Evolutionary conservation across 176 grass and related monocot species (phyloP), one percentile per base, ranked within the genome.

Genomic region (Ananas comosus): DNA sequence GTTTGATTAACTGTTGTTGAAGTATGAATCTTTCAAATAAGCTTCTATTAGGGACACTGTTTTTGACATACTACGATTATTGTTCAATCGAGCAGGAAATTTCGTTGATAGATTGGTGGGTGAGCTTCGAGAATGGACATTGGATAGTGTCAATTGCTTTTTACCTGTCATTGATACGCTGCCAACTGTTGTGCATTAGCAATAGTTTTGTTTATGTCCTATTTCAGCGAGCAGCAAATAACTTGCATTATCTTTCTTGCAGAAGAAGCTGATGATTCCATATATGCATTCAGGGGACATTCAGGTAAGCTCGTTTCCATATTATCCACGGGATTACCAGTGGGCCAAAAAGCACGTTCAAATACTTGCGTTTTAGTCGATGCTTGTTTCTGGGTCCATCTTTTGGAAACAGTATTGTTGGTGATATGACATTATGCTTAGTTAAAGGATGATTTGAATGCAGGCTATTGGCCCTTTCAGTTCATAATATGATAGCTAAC

Each of bases 191-290:
- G 33, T 42, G 33, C 5, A 42, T 42, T 42, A 42, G 29, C 6
- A 42, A 7, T 42, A 7, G 33, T 7, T 42, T 42, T 42, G 33
- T 42, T 42, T 42, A 42, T 42, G 33, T 42, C 4, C 33, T 42
- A 42, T 42, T 42, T 42, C 33, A 42, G 33, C 7, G 33, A 42
- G 33, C 33, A 42, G 33, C 4, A 7, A 7, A 42, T 42, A 42
- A 42, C 33, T 69, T 76, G 7, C 56, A 48, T 69, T 63, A 12
- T 14, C 24, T 69, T 47, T 59, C 17, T 66, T 61, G 53, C 8
- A 69, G 75, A 77, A 61, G 75, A 77, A 77, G 33, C 75, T 9
- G 75, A 77, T 63, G 65, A 77, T 69, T 69, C 75, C 6, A 13
- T 51, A 0, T 69, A 59, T 28, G 18, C 48, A 25, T 77, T 69